A percentile compares a stretch with the other conserved stretches of the same genome.
Conservation (phyloP, 257 asterid species). For the Nemophila menziesii region DNA sequence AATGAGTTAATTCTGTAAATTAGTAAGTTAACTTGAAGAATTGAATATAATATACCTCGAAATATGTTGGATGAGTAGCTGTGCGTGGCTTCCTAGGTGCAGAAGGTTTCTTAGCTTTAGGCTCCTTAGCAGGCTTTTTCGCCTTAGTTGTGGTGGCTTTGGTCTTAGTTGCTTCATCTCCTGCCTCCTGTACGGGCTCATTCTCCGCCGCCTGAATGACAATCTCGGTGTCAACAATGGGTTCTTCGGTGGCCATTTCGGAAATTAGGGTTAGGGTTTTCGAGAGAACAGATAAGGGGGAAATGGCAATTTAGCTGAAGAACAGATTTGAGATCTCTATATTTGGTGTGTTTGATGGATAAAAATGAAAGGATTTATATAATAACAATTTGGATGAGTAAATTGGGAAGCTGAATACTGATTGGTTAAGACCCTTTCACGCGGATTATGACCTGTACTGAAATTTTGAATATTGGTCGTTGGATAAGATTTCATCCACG, state of each 20-base stretch:
- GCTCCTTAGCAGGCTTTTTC: conserved; percentile 12
- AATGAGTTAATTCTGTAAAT: neutral
- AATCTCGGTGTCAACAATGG: conserved; percentile 18
- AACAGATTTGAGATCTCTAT: too few relatives aligned
- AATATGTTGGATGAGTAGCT: conserved; percentile 58
- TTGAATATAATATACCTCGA: conserved; percentile 51
- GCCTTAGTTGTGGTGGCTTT: conserved; percentile 22
- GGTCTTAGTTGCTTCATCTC: too few relatives aligned
- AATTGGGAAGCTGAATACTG: conserved; percentile 27
- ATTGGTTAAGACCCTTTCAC: conserved; percentile 48
- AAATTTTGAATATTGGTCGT: conserved; percentile 60
- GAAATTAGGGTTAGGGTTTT: conserved; percentile 14
- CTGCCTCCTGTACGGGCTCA: conserved; percentile 11
- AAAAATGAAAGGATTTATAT: conserved; percentile 42
- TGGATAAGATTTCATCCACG: conserved; percentile 53
- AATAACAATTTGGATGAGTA: conserved; percentile 16
- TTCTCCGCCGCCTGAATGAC: conserved; percentile 8
- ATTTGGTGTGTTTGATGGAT: neutral
- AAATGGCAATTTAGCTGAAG: too few relatives aligned
- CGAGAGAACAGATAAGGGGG: conserved; percentile 1
- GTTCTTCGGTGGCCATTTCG: conserved; percentile 45
- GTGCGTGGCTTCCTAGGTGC: conserved; percentile 41
- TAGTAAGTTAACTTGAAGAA: neutral
- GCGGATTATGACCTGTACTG: conserved; percentile 37
- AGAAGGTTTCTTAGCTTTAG: conserved; percentile 46